Base-by-base conservation (phyloP, 176 grass and related monocot species). In the Thinopyrum elongatum region DNA sequence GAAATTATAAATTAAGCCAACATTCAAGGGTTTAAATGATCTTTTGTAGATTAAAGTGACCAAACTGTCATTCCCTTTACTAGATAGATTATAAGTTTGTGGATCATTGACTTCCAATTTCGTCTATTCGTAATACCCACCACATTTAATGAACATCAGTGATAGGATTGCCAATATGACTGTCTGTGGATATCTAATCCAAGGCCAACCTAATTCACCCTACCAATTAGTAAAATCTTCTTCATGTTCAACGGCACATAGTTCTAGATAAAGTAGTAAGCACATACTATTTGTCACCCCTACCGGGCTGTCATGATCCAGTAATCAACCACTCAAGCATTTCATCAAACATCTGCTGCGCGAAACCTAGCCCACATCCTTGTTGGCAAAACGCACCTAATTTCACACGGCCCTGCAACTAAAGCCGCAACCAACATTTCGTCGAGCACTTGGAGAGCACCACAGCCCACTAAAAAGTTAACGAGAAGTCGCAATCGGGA, bases 401-500 rank as follows among this genome's bases (percentile, higher is more conserved):
- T 53, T 53, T 23, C 22, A 83, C 15, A 35, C 1, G 55, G 64
- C 0, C 5, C 16, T 16, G 4, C 27, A 49, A 44, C 28, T 57
- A 70, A 28, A 26, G 57, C 21, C 31, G 7, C 1, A 0, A 22
- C 15, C 67, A 19, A 7, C 85, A 87, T 90, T 87, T 74, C 76
- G 67, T 84, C 80, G 46, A 90, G 35, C 80, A 87, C 11, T 17
- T 80, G 28, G 60, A 1, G 36, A 69, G 76, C 14, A 53, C 12
- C 44, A 1, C 44, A 47, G 13, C 44, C 44, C 1, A 46, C 44
- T 47, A 47, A 4, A 46, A 47, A 15, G 44, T 47, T 47, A 4
- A 15, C 44, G 12, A 47, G 44, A 15, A 47, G 44, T 4, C 44
- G 44, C 44, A 47, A 47, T 47, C 44, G 44, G 44, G 44, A 5